A percentile compares a stretch with the other conserved stretches of the same genome.
Evolutionary conservation across 805 yeast genomes (phyloP).

Genomic region (Nakazawaea wickerhamii): DNA sequence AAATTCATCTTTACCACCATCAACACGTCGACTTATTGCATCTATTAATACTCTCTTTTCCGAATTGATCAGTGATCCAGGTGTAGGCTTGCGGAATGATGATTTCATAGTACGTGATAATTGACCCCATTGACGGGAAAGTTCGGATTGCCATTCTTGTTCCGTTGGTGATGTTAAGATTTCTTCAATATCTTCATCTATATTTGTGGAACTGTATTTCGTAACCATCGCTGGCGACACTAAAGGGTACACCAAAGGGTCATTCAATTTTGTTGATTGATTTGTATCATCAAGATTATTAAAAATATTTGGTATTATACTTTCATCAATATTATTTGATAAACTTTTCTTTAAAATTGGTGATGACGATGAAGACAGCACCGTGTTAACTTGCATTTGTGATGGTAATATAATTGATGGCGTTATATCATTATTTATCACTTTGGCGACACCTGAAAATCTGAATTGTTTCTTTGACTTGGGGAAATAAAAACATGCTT

Average conservation of each 20-base stretch:
- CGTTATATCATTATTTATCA: slow-evolving; percentile 26
- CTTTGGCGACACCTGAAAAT: slow-evolving; percentile 59
- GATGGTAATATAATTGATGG: slow-evolving; percentile 17
- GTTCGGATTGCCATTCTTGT: slow-evolving; percentile 66
- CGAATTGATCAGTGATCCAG: slow-evolving; percentile 53
- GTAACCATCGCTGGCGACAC: slow-evolving; percentile 17
- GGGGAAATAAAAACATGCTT: slow-evolving; percentile 72
- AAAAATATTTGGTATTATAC: not conserved
- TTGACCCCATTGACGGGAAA: slow-evolving; percentile 54
- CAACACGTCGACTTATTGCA: slow-evolving; percentile 75
- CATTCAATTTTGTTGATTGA: slow-evolving; percentile 15
- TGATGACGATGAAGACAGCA: not conserved
- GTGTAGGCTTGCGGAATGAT: slow-evolving; percentile 67
- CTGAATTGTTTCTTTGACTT: slow-evolving; percentile 63
- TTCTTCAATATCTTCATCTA: not conserved
- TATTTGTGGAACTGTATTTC: not conserved
- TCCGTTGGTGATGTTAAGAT: slow-evolving; percentile 38
- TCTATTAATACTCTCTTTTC: slow-evolving; percentile 57
- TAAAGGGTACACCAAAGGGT: slow-evolving; percentile 20
- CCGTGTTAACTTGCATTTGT: not conserved
- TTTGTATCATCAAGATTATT: slow-evolving; percentile 14
- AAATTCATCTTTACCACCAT: slow-evolving; percentile 63
- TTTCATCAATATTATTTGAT: slow-evolving; percentile 1
- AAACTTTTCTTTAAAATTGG: not conserved
- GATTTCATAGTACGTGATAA: slow-evolving; percentile 57